A percentile compares a stretch with the other conserved stretches of the same genome.
These are phyloP conservation scores for Cladosporium sp. DNA, from an alignment of 2,329 filamentous ascomycete species.

Conservation along the genomic window DNA sequence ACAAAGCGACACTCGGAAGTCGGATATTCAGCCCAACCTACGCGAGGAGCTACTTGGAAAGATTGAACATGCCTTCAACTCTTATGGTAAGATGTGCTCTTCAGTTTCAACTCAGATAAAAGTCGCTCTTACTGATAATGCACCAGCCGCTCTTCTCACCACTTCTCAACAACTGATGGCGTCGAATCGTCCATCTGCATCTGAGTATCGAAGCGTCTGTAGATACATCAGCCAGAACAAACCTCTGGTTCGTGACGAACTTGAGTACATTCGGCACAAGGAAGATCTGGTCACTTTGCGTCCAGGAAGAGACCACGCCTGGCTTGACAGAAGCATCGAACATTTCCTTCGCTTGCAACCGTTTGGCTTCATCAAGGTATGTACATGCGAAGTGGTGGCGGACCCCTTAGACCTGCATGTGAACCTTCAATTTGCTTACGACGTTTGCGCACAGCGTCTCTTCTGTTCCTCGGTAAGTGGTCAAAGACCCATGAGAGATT, in stretches of 20 bases:
- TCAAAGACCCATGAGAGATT: too few species aligned
- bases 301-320: conserved; percentile 35
- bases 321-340: conserved; percentile 35
- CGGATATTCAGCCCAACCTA: background rate
- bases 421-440: too few species aligned
- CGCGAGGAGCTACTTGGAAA: conserved; percentile 5
- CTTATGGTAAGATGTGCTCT: conserved; percentile 7
- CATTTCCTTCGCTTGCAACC: conserved; percentile 12
- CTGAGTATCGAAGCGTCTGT: conserved; percentile 32
- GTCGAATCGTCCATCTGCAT: conserved; percentile 26
- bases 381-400: background rate
- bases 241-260: conserved; percentile 23
- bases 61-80: conserved; percentile 13
- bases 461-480: too few species aligned
- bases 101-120: background rate
- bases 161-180: conserved; percentile 24
- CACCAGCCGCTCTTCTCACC: conserved; percentile 7
- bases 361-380: background rate
- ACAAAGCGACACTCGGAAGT: too few species aligned
- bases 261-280: conserved; percentile 32
- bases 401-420: too few species aligned
- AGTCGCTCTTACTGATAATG: background rate
- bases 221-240: conserved; percentile 21
- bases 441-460: too few species aligned
- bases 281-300: conserved; percentile 39